These are phyloP conservation scores for Stromatinia cepivora DNA, from an alignment of 2,329 filamentous ascomycete species.

Conservation along the genomic window DNA sequence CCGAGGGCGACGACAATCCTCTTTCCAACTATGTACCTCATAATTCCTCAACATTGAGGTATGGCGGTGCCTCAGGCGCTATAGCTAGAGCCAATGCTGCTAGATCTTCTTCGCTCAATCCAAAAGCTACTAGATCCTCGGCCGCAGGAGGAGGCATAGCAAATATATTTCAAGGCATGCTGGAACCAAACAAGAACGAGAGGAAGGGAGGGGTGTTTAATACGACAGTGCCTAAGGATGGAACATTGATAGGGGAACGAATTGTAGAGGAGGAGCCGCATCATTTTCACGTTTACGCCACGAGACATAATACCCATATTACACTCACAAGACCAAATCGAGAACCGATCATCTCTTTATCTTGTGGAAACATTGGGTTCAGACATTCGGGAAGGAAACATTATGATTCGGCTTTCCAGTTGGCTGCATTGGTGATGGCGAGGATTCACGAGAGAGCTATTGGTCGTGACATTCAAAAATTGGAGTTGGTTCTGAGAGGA, in stretches of 20 bases:
- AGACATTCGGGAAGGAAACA: constrained; percentile 74
- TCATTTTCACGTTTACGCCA: constrained; percentile 82
- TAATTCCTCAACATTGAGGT: neutral
- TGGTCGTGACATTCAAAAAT: constrained; percentile 68
- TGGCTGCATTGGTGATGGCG: constrained; percentile 79
- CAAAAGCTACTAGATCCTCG: constrained; percentile 12
- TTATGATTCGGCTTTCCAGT: constrained; percentile 91
- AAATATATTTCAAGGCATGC: constrained; percentile 1
- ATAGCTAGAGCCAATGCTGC: neutral
- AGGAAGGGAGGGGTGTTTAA: neutral
- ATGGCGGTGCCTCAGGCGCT: neutral
- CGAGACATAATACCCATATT: constrained; percentile 94
- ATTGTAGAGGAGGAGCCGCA: constrained; percentile 60
- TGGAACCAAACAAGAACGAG: neutral
- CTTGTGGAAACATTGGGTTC: constrained; percentile 89
- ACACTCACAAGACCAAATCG: constrained; percentile 83
- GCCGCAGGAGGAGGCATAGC: constrained; percentile 1
- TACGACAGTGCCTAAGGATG: constrained; percentile 8
- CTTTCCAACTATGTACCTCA: constrained; percentile 10
- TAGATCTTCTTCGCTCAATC: constrained; percentile 13
- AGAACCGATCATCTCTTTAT: constrained; percentile 75
- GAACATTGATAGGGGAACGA: constrained; percentile 32
- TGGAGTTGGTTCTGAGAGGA: constrained; percentile 82
- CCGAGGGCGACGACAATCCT: constrained; percentile 26
- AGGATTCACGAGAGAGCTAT: constrained; percentile 81